A percentile compares a stretch with the other conserved stretches of the same genome.
Conservation (phyloP, 495 filamentous ascomycete species). For the Podospora tetraspora region DNA sequence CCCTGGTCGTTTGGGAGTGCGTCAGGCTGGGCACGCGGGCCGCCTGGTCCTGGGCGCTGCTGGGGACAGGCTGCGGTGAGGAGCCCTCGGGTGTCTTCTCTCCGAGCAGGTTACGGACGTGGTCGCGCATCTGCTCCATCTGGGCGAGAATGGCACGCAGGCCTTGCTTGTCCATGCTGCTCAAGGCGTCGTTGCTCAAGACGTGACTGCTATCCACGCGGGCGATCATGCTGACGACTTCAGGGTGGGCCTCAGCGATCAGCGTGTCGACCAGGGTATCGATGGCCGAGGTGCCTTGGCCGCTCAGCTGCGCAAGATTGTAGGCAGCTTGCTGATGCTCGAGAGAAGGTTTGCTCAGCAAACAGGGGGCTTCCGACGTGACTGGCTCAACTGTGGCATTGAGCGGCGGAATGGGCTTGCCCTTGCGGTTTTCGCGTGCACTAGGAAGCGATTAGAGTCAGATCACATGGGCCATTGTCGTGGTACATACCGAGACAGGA, state of each 20-base stretch:
- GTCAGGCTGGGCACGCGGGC: constrained; percentile 18
- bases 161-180: constrained; percentile 29
- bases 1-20: constrained; percentile 17
- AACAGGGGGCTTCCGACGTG: not conserved
- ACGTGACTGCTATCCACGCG: constrained; percentile 30
- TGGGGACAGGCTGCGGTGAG: not conserved
- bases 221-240: constrained; percentile 33
- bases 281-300: constrained; percentile 25
- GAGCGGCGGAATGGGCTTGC: constrained; percentile 22
- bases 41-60: constrained; percentile 7
- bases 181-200: constrained; percentile 8
- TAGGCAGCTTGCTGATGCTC: constrained; percentile 52
- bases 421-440: constrained; percentile 32
- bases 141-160: constrained; percentile 33
- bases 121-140: constrained; percentile 22
- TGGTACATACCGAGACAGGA: constrained; percentile 50
- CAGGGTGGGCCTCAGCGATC: constrained; percentile 27
- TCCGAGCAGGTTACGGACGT: constrained; percentile 15
- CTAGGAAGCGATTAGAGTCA: constrained; percentile 20
- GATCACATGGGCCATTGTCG: not conserved
- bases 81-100: constrained; percentile 6
- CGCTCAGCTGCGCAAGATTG: constrained; percentile 48
- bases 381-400: constrained; percentile 8
- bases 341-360: constrained; percentile 17
- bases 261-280: constrained; percentile 38